Evolutionary conservation across 2,329 filamentous ascomycete genomes (phyloP).

Genomic region (Pochonia chlamydosporia): DNA sequence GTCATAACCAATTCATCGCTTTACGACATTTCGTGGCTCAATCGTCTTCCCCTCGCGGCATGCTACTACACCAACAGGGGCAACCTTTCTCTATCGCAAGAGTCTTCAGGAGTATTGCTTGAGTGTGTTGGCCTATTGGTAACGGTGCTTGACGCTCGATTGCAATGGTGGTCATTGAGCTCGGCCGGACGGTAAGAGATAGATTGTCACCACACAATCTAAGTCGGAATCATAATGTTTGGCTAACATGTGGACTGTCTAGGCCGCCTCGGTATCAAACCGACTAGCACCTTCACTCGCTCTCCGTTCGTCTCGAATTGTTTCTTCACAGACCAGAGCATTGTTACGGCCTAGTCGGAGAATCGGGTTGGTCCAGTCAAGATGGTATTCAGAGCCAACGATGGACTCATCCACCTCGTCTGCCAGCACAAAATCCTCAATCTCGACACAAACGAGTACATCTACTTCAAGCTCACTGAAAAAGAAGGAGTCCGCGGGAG

Average conservation of each 20-base stretch:
- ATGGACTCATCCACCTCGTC: slow-evolving; percentile 1
- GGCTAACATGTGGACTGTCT: background rate
- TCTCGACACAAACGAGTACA: slow-evolving; percentile 8
- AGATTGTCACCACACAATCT: background rate
- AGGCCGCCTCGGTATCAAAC: slow-evolving; percentile 10
- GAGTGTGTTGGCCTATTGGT: background rate
- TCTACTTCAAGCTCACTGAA: slow-evolving; percentile 5
- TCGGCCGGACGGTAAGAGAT: slow-evolving; percentile 9
- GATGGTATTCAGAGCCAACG: slow-evolving; percentile 5
- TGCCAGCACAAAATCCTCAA: background rate
- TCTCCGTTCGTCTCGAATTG: slow-evolving; percentile 12
- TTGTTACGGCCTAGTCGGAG: slow-evolving; percentile 7
- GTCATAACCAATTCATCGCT: too few species aligned
- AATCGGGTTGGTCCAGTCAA: slow-evolving; percentile 1
- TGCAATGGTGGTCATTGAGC: slow-evolving; percentile 9
- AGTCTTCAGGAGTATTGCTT: background rate
- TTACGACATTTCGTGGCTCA: too few species aligned
- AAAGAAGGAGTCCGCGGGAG: slow-evolving; percentile 19
- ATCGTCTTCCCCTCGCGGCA: too few species aligned
- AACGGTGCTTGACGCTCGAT: background rate
- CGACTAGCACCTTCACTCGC: slow-evolving; percentile 14
- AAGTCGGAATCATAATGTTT: background rate
- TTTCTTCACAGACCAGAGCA: slow-evolving; percentile 8
- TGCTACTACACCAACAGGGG: too few species aligned
- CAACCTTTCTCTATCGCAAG: too few species aligned